Percentiles rank a stretch among this genome's conserved stretches.
Conservation (phyloP, 805 yeast genomes). For the Priceomyces carsonii region DNA sequence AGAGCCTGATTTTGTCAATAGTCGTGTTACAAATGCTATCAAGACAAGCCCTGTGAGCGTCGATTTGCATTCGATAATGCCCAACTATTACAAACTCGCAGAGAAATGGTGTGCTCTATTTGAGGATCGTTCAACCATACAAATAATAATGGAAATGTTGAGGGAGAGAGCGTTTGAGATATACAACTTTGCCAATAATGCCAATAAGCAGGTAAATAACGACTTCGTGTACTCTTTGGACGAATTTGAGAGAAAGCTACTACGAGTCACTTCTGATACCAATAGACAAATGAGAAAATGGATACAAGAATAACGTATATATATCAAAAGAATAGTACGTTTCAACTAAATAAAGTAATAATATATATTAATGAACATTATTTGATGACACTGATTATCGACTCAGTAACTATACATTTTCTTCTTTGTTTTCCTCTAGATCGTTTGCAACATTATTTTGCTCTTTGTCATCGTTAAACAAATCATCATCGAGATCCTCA, state of each 20-base stretch:
- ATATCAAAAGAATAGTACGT: no score
- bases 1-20: constrained; percentile 68
- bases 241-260: constrained; percentile 68
- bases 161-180: constrained; percentile 68
- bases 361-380: no score
- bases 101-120: constrained; percentile 78
- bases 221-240: constrained; percentile 69
- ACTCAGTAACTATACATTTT: no score
- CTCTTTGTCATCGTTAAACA: constrained; percentile 27
- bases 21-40: constrained; percentile 75
- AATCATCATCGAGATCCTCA: constrained; percentile 40
- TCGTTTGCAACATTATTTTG: constrained; percentile 15
- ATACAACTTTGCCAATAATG: constrained; percentile 65
- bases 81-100: constrained; percentile 69
- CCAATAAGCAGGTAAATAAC: constrained; percentile 47
- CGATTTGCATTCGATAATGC: constrained; percentile 65
- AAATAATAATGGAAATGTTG: constrained; percentile 50
- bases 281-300: constrained; percentile 39
- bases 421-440: constrained; percentile 21
- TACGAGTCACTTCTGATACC: constrained; percentile 53
- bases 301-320: constrained; percentile 25
- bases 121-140: constrained; percentile 61
- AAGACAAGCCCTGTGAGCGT: constrained; percentile 66
- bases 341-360: no score
- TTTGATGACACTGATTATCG: no score